A percentile compares a stretch with the other conserved stretches of the same genome.
phyloP scores from a whole-genome alignment of 1,139 yeast genomes.

The Scheffersomyces lignicola region DNA sequence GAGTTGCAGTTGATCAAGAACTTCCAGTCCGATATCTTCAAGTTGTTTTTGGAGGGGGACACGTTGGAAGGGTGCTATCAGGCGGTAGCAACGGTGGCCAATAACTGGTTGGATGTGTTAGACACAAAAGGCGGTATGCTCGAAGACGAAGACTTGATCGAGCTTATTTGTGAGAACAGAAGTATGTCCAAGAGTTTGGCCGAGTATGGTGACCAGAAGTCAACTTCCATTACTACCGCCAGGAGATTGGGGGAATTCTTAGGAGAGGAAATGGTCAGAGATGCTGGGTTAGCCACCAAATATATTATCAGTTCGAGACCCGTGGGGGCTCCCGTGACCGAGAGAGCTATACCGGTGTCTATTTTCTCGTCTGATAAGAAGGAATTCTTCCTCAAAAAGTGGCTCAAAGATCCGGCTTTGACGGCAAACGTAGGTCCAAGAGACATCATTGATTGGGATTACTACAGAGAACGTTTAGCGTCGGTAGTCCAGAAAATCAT shows the following conservation, averaged over 20 bases:
- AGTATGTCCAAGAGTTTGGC: conserved; percentile 90
- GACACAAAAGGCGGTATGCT: conserved; percentile 84
- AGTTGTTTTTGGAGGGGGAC: conserved; percentile 83
- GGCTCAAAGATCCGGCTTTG: conserved; percentile 81
- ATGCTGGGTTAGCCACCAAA: conserved; percentile 93
- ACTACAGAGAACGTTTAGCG: conserved; percentile 86
- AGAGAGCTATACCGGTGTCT: conserved; percentile 94
- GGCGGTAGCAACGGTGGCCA: conserved; percentile 90
- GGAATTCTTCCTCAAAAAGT: conserved; percentile 74
- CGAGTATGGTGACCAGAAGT: conserved; percentile 88
- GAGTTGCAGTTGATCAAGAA: conserved; percentile 91
- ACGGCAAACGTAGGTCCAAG: conserved; percentile 84
- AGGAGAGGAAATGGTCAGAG: conserved; percentile 97
- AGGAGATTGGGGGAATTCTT: conserved; percentile 88
- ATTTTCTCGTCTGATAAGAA: conserved; percentile 78
- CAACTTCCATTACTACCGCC: conserved; percentile 96
- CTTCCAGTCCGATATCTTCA: conserved; percentile 93
- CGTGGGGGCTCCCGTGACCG: conserved; percentile 85
- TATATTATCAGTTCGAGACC: conserved; percentile 90
- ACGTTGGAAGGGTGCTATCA: conserved; percentile 77
- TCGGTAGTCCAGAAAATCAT: conserved; percentile 94
- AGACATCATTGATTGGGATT: conserved; percentile 88
- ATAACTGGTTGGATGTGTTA: conserved; percentile 92
- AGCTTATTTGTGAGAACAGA: conserved; percentile 92
- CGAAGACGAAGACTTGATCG: conserved; percentile 93